Evolutionary conservation across 2,329 filamentous ascomycete species (phyloP).

Genomic region (Teratosphaeria nubilosa): DNA sequence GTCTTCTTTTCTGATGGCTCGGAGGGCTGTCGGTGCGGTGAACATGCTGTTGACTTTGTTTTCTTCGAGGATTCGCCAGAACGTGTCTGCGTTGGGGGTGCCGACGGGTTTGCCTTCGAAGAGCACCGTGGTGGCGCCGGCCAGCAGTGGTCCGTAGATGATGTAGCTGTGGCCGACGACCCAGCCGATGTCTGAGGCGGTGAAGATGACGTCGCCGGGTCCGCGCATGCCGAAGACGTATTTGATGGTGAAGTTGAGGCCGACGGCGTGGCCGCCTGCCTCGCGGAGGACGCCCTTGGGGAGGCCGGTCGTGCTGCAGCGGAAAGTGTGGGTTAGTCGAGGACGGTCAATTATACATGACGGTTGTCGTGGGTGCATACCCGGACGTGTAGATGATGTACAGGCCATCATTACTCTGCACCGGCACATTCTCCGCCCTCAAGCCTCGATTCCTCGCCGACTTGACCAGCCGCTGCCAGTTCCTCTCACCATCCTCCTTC

Average conservation of each 20-base stretch:
- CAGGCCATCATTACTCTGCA: slow-evolving; percentile 67
- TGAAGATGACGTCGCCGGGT: slow-evolving; percentile 72
- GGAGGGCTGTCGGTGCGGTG: slow-evolving; percentile 77
- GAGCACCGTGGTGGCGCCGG: slow-evolving; percentile 74
- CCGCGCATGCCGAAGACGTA: slow-evolving; percentile 76
- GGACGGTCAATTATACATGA: background rate
- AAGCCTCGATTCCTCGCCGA: slow-evolving; percentile 58
- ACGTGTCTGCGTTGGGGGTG: slow-evolving; percentile 75
- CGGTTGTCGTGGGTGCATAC: background rate
- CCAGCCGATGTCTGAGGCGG: slow-evolving; percentile 84
- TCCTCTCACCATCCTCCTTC: slow-evolving; percentile 57
- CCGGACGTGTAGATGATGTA: slow-evolving; percentile 73
- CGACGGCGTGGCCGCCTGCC: slow-evolving; percentile 78
- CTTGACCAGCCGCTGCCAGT: slow-evolving; percentile 69
- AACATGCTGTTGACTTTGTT: slow-evolving; percentile 77
- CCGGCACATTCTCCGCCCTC: slow-evolving; percentile 64
- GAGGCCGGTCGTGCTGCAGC: slow-evolving; percentile 55
- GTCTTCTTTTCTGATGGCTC: slow-evolving; percentile 80
- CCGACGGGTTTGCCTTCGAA: slow-evolving; percentile 93
- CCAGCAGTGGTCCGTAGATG: slow-evolving; percentile 75
- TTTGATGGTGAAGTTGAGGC: slow-evolving; percentile 68
- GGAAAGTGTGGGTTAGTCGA: background rate
- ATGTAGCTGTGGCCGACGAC: slow-evolving; percentile 82
- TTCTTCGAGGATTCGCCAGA: slow-evolving; percentile 79
- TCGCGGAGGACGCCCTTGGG: slow-evolving; percentile 78